A percentile compares a stretch with the other conserved stretches of the same genome.
phyloP scores from a whole-genome alignment of 257 asterid species.

The Galeopsis tetrahit region DNA sequence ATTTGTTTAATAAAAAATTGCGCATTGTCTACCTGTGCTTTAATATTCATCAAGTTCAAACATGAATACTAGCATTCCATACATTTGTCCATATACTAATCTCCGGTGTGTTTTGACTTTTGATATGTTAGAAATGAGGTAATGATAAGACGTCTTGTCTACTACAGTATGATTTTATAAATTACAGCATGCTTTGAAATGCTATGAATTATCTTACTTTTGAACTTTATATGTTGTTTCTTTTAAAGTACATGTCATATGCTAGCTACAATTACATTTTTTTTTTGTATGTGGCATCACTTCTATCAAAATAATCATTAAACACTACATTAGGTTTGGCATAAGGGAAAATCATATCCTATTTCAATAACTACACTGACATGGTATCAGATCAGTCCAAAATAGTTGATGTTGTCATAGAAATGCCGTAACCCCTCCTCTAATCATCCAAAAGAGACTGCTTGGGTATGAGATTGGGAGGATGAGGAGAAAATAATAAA shows the following conservation, averaged over 20 bases:
- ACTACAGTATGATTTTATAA: background rate
- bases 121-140: constrained; percentile 7
- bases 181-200: background rate
- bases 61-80: constrained; percentile 12
- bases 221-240: background rate
- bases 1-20: constrained; percentile 16
- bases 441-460: background rate
- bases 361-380: background rate
- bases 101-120: constrained; percentile 7
- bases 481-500: background rate
- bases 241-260: background rate
- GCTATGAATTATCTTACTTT: background rate
- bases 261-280: constrained; percentile 1
- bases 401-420: background rate
- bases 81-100: background rate
- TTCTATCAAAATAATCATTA: constrained; percentile 1
- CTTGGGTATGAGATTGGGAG: constrained; percentile 26
- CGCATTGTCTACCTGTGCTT: background rate
- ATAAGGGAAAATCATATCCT: constrained; percentile 7
- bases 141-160: constrained; percentile 14
- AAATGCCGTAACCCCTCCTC: background rate
- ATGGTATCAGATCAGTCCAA: background rate
- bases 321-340: background rate
- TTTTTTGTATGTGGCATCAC: background rate
- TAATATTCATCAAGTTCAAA: constrained; percentile 2